Base-by-base conservation (phyloP, 257 asterid genomes). In the Solanum verrucosum region DNA sequence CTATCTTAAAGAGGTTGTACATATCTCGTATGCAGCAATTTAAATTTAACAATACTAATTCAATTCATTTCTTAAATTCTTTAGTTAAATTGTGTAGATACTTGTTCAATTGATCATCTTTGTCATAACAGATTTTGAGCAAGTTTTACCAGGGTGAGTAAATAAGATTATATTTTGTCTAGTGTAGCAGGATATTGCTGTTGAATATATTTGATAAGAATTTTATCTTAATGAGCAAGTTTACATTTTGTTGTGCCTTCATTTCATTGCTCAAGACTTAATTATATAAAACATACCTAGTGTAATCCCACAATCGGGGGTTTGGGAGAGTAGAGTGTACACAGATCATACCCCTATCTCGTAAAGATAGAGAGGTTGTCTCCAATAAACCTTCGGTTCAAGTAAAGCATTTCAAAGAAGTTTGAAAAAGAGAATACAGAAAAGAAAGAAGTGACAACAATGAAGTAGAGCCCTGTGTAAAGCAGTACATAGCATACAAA, bases 1-100 rank as follows among this genome's bases (percentile, higher is more conserved):
- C 38, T 38, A 56, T 29, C 72, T 59, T 56, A 25, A 35, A 35
- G 65, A 68, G 65, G 65, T 71, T 90, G 91, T 90, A 89, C 33
- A 88, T 88, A 75, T 74, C 40, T 87, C 31, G 46, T 82, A 82
- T 46, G 85, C 68, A 46, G 44, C 20, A 49, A 6, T 31, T 42
- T 29, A 29, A 5, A 82, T 49, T 82, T 82, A 49, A 20, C 42
- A 29, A 10, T 11, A 13, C 21, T 29, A 29, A 82, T 82, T 49
- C 85, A 29, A 82, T 82, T 49, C 68, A 82, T 49, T 82, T 29
- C 68, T 49, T 81, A 81, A 42, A 18, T 81, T 81, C 20, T 29
- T 46, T 29, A 29, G 15, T 49, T 49, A 81, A 49, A 27, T 46
- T 29, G 68, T 81, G n/a, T 29, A 8, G 27, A 46, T 46, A 46